Base-by-base conservation (phyloP, 108 stramenopile species). In the Epithemia pelagica region DNA sequence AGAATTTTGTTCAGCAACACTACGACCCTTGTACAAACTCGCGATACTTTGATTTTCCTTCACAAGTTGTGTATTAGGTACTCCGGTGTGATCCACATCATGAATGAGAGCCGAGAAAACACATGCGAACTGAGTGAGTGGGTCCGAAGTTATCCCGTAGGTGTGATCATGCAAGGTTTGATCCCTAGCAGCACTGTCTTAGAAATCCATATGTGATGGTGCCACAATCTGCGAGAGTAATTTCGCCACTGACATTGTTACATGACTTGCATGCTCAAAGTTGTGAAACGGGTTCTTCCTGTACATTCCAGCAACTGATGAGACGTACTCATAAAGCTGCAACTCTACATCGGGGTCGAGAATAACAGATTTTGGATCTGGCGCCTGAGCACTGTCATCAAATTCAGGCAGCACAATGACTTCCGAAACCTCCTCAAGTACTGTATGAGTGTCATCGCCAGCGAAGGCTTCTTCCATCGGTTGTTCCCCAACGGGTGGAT, bases 241-340 rank as follows among this genome's bases (percentile, higher is more conserved):
- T 32, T 78, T 78, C 55, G 53, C 67, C 0, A 73, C 72, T 28
- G 70, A 67, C 66, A 70, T 69, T 1, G 78, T 77, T 3, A 87
- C 86, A 65, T 87, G 86, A 30, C 74, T 59, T 21, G 77, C 77
- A 62, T 86, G 85, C 53, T 82, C 85, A 64, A 82, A 83, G 29
- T 78, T 79, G 73, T 86, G 85, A 63, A 86, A 86, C 5, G 77
- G 75, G 25, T 83, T 82, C 32, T 71, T 54, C 8, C 71, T 71
- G 59, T 86, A 81, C 67, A 80, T 66, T 1, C 46, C 28, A 2
- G 78, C 72, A 58, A 78, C 51, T 21, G 53, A 21, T 22, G 19
- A 62, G 1, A 79, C 70, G 63, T 58, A 79, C 21, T 59, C 55
- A 28, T 54, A 69, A 21, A 79, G 58, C 55, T 79, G 70, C 64